Evolutionary conservation across 2,329 filamentous ascomycete genomes (phyloP), one percentile per base, ranked within the genome.

Genomic region (Fusarium sp.): DNA sequence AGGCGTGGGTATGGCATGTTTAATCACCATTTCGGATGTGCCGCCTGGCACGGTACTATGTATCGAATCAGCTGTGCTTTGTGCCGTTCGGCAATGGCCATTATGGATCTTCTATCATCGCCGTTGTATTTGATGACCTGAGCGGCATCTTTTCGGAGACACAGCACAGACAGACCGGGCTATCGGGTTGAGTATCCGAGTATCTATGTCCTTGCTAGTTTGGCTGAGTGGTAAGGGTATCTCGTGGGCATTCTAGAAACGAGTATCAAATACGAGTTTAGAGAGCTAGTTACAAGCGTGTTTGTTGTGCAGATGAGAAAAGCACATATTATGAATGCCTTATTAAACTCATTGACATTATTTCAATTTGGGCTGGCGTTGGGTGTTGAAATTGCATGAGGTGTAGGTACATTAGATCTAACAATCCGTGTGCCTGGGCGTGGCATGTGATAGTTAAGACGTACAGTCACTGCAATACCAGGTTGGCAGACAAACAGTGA

Each of bases 111-210:
- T 31, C 28, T 22, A 22, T 47, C 31, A 54, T 44, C 43, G 21
- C n/a, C 19, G 10, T 15, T 19, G n/a, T 22, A 52, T 40, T 44
- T 45, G 24, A 45, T 63, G 40, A 53, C 51, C 49, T 47, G 57
- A 45, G 51, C 43, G 43, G 58, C 39, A 55, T 52, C 46, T 42
- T 52, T 55, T 52, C 40, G 46, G 54, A 57, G 65, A 57, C 31
- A 42, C 47, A 53, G 61, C 66, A 67, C 53, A 60, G 60, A 58
- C 62, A 46, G 26, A 42, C 66, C 57, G 65, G 62, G 36, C 26
- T 49, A 44, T 49, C 57, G 66, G 66, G 46, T 24, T 55, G 31
- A 53, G 46, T 43, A 43, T 54, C 66, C 44, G 62, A 42, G 38
- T 46, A 52, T 65, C 36, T 59, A 22, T 59, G 49, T 38, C 51